Base-by-base conservation (phyloP, 208 protist species). In the Lotmaria passim region DNA sequence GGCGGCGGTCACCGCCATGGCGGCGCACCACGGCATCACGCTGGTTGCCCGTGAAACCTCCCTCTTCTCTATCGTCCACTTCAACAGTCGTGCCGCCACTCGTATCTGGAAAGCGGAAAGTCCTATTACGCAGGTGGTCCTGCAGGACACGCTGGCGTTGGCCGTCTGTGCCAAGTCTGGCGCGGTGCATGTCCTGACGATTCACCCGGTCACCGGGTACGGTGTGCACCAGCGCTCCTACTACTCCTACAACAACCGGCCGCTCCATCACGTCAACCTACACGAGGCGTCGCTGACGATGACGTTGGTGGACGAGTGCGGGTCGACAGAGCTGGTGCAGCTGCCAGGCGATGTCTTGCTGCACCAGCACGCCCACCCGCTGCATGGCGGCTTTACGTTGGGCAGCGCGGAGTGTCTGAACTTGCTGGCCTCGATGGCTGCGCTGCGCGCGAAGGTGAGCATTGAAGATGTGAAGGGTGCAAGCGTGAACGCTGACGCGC, bases 311-410 rank as follows among this genome's bases (percentile, higher is more conserved):
- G 79, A 83, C 53, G 50, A 63, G 24, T 82, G 64, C 44, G 86
- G 86, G 17, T 75, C 69, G 14, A 84, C 87, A 23, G 89, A 94
- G 73, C 75, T 94, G 15, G 83, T 84, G 14, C 58, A 73, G 65
- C 72, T 90, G 62, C 83, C 85, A 14, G 36, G 52, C 14, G 69
- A 65, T 39, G 67, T 60, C 19, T 19, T 66, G 2, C 53, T 67
- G 26, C 57, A 46, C 2, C 46, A 41, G 26, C 44, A 55, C 41
- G 26, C 31, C 26, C 48, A 26, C 14, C 68, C 60, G 24, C 26
- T 69, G 26, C 26, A 30, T 14, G 55, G 55, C 30, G 47, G 73
- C 31, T 61, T 34, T 24, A 38, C 43, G 33, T 6, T 63, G 6
- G 63, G 38, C n/a, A 26, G 23, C 28, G 48, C 65, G n/a, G 50